Conservation (phyloP, 805 yeast genomes). For the Candida michaelii region DNA sequence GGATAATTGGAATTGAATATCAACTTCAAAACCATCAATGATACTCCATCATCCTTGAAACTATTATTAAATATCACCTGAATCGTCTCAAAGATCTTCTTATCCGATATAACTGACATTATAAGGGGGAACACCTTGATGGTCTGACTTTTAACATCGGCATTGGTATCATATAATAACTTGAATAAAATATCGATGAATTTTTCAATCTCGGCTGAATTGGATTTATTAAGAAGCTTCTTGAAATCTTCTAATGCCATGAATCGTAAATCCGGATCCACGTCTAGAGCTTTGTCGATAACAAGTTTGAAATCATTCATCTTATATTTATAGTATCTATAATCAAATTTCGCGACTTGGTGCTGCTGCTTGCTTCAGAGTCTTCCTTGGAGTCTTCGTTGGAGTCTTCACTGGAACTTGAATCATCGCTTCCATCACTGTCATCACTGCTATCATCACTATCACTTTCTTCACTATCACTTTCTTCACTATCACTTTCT, state of each 20-base stretch:
- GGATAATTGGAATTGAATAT: conserved; percentile 33
- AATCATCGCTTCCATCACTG: neutral
- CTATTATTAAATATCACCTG: conserved; percentile 25
- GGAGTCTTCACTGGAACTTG: too few relatives aligned
- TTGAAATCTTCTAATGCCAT: conserved; percentile 81
- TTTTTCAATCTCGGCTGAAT: conserved; percentile 27
- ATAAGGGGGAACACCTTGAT: conserved; percentile 49
- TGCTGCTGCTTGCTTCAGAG: neutral
- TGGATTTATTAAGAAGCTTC: conserved; percentile 34
- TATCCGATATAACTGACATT: conserved; percentile 36
- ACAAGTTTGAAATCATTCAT: conserved; percentile 25
- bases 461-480: neutral
- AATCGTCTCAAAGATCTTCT: conserved; percentile 30
- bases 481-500: conserved; percentile 7
- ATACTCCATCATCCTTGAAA: conserved; percentile 29
- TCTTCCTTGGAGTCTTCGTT: too few relatives aligned
- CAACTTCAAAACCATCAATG: conserved; percentile 52
- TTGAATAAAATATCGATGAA: conserved; percentile 42
- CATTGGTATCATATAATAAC: conserved; percentile 56
- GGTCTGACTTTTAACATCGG: conserved; percentile 77
- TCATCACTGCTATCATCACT: neutral
- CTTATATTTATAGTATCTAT: conserved; percentile 18
- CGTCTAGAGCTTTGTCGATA: conserved; percentile 53
- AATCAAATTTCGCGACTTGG: conserved; percentile 9
- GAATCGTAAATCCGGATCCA: conserved; percentile 79